Evolutionary conservation across 495 filamentous ascomycete genomes (phyloP), one percentile per base, ranked within the genome.

Genomic region (Cenococcum geophilum): DNA sequence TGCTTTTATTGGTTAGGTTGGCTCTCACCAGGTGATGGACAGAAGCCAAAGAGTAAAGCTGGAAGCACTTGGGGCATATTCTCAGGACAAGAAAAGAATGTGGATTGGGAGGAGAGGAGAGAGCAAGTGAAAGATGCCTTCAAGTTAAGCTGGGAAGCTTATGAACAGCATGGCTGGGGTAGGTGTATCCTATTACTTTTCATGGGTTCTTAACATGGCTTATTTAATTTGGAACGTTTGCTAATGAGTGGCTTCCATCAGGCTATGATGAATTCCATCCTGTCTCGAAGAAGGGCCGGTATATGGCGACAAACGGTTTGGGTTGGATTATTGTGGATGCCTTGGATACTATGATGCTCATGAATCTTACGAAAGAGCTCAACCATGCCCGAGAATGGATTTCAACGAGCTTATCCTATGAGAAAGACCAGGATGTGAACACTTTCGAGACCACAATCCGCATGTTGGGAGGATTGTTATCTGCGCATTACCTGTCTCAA

Each of bases 271-370:
- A 89, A 69, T 99, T 88, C 69, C 82, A 87, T 62, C 95, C 93
- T 16, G 68, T 92, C 40, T 83, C 87, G 0, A 93, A 92, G 72
- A 83, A 73, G n/a, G 88, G 89, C 53, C 75, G 75, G 37, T 83
- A 96, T 58, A 97, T 97, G 90, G 82, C 87, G 51, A 80, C 85
- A 1, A 81, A 86, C 58, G 89, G 89, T 25, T 76, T 99, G 73
- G 93, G 93, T 6, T 99, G 95, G 95, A 97, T 97, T 61, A 97
- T 99, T 54, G 87, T 99, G 34, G 95, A 99, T 75, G 84, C 91
- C 49, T 76, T 99, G 49, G 93, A 99, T 72, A 97, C 93, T 16
- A 76, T 97, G 79, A 97, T 99, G 77, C 76, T 99, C 57, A 99
- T 99, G 93, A 99, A 99, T 69, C 77, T 96, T 49, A 97, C 93